phyloP scores from a whole-genome alignment of 192 early-diverging fungal genomes.

The Backusella liffmaniae region DNA sequence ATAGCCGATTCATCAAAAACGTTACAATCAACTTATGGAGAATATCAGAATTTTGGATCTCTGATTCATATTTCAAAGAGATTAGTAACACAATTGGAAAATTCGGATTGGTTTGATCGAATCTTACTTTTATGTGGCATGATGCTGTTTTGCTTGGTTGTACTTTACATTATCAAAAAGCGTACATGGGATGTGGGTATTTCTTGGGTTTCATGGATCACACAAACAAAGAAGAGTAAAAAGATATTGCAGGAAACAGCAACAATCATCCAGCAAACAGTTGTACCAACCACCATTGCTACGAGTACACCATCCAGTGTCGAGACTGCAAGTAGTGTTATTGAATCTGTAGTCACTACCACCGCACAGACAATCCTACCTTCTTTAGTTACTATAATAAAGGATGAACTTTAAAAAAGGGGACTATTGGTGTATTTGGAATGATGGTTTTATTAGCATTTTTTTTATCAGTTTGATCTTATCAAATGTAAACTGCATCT shows the following conservation, averaged over 20 bases:
- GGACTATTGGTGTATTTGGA: too few species aligned
- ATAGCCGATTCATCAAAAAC: constrained; percentile 60
- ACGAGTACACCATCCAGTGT: neutral
- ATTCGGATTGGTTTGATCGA: constrained; percentile 68
- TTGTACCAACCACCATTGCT: neutral
- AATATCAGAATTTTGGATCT: constrained; percentile 56
- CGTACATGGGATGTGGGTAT: constrained; percentile 58
- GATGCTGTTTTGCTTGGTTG: constrained; percentile 57
- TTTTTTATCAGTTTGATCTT: neutral
- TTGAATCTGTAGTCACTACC: neutral
- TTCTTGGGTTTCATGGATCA: constrained; percentile 31
- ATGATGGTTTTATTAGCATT: too few species aligned
- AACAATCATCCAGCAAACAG: neutral
- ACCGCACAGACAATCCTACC: neutral
- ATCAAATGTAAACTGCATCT: neutral
- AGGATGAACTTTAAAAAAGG: neutral
- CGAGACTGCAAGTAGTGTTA: too few species aligned
- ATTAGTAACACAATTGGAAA: constrained; percentile 62
- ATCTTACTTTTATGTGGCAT: constrained; percentile 59
- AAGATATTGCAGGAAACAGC: neutral
- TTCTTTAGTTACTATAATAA: neutral
- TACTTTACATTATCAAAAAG: constrained; percentile 63
- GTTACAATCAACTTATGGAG: constrained; percentile 44
- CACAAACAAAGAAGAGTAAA: neutral
- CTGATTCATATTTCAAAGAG: constrained; percentile 54